phyloP scores from a whole-genome alignment of 78 protist genomes.

The Dictyostelium intermedium region DNA sequence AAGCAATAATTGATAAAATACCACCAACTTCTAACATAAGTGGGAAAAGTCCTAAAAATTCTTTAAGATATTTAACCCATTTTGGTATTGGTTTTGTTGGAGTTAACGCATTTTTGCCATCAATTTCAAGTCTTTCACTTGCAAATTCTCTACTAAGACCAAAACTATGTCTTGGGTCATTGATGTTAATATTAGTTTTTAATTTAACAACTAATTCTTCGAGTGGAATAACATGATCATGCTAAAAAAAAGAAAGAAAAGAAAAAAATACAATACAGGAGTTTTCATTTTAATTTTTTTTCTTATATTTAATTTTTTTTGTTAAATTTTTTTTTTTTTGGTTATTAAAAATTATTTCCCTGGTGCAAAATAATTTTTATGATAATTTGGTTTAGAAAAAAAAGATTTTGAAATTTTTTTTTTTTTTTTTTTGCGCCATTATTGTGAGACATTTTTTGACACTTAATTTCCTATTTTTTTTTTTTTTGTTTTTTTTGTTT shows the following conservation, averaged over 20 bases:
- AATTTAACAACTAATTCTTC: slow-evolving; percentile 30
- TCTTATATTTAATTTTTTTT: too few species aligned
- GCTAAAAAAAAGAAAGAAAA: neutral
- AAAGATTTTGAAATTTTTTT: neutral
- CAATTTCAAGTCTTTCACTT: slow-evolving; percentile 16
- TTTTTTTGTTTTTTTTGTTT: too few species aligned
- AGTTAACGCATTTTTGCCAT: slow-evolving; percentile 67
- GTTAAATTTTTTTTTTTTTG: too few species aligned
- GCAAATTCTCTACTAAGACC: slow-evolving; percentile 57
- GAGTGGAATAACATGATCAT: slow-evolving; percentile 40
- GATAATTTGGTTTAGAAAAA: too few species aligned
- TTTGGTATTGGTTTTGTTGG: slow-evolving; percentile 63
- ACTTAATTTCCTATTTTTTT: neutral
- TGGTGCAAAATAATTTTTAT: too few species aligned
- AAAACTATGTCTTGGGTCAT: slow-evolving; percentile 35
- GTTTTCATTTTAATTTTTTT: neutral
- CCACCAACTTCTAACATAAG: slow-evolving; percentile 71
- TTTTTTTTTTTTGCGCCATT: neutral
- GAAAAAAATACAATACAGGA: too few species aligned
- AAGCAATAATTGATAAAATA: slow-evolving; percentile 69
- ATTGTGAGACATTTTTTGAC: neutral
- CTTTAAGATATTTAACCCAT: slow-evolving; percentile 60
- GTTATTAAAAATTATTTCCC: too few species aligned
- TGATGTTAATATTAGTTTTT: slow-evolving; percentile 28
- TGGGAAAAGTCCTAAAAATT: slow-evolving; percentile 62